phyloP scores from a whole-genome alignment of 2,329 filamentous ascomycete genomes.

The Penicillium sp. region DNA sequence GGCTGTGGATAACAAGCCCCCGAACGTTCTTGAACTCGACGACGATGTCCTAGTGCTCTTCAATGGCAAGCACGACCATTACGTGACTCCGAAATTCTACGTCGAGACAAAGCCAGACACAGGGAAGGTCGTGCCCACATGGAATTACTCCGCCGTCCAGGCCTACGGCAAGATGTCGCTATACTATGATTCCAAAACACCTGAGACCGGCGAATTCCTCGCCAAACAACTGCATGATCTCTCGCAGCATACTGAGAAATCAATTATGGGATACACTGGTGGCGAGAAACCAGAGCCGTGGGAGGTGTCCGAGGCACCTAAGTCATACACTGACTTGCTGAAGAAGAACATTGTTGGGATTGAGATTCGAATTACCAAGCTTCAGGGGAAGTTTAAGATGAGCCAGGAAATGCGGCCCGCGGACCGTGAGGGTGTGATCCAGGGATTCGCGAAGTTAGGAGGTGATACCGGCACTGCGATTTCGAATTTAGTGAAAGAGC shows the following conservation, averaged over 20 bases:
- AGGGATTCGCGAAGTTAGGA: conserved; percentile 52
- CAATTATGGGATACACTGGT: conserved; percentile 56
- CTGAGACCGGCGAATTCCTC: conserved; percentile 53
- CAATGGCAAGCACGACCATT: conserved; percentile 57
- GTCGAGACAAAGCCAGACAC: conserved; percentile 60
- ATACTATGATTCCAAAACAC: conserved; percentile 49
- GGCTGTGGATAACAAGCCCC: conserved; percentile 25
- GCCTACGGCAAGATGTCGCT: conserved; percentile 59
- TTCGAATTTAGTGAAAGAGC: conserved; percentile 19
- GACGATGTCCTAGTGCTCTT: conserved; percentile 63
- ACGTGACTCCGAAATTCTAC: conserved; percentile 66
- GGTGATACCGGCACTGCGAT: conserved; percentile 39
- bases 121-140: conserved; percentile 66
- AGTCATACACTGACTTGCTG: conserved; percentile 54
- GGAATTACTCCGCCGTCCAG: conserved; percentile 66
- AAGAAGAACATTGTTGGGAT: conserved; percentile 60
- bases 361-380: conserved; percentile 53
- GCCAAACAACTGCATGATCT: conserved; percentile 38
- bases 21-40: conserved; percentile 23
- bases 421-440: conserved; percentile 56
- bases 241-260: conserved; percentile 43
- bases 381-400: conserved; percentile 66
- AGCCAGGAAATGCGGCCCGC: conserved; percentile 57
- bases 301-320: conserved; percentile 59
- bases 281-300: conserved; percentile 52